Evolutionary conservation across 2,329 filamentous ascomycete genomes (phyloP).

Genomic region (Emergomyces africanus): DNA sequence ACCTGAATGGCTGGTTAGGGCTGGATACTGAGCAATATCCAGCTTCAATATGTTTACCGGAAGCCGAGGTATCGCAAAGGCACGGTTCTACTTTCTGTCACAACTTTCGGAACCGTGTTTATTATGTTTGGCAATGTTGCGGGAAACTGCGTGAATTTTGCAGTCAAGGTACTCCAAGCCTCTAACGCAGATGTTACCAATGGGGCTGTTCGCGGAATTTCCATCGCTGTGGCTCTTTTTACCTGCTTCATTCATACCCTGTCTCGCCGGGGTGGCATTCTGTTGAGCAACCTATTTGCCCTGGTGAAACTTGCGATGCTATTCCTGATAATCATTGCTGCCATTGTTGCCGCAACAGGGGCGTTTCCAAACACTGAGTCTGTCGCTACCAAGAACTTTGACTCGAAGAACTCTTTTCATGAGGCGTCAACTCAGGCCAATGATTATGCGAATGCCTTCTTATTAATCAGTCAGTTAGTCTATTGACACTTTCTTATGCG

Average conservation of each 20-base stretch:
- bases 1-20: neutral
- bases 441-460: slow-evolving; percentile 11
- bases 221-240: slow-evolving; percentile 32
- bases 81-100: slow-evolving; percentile 6
- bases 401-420: slow-evolving; percentile 2
- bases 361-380: slow-evolving; percentile 13
- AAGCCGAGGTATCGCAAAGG: slow-evolving; percentile 4
- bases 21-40: neutral
- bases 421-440: neutral
- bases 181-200: slow-evolving; percentile 21
- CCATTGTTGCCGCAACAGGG: slow-evolving; percentile 15
- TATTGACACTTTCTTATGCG: neutral
- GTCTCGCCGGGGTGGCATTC: slow-evolving; percentile 39
- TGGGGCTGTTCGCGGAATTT: slow-evolving; percentile 34
- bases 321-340: slow-evolving; percentile 31
- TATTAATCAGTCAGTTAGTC: slow-evolving; percentile 6
- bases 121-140: slow-evolving; percentile 14
- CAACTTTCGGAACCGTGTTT: slow-evolving; percentile 15
- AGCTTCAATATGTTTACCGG: slow-evolving; percentile 15
- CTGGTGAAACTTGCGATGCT: slow-evolving; percentile 38
- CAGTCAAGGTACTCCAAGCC: slow-evolving; percentile 24
- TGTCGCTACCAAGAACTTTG: slow-evolving; percentile 17
- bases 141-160: slow-evolving; percentile 35
- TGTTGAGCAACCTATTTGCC: slow-evolving; percentile 40
- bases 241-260: slow-evolving; percentile 37